Evolutionary conservation across 352 stramenopile species (phyloP), one percentile per base, ranked within the genome.

Genomic region (Globisporangium echinulatum): DNA sequence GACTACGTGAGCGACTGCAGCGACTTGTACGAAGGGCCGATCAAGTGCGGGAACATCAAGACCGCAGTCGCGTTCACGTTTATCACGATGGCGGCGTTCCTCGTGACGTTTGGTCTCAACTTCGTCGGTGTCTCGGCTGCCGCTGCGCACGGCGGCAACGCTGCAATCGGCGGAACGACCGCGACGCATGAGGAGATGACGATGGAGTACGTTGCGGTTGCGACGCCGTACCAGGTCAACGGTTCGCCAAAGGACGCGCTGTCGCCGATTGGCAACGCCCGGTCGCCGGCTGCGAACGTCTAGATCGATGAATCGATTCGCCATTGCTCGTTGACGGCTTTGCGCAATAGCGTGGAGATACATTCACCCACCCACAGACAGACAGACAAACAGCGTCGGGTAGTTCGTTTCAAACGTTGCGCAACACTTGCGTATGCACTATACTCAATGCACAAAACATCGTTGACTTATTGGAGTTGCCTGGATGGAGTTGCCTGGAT

Each of bases 11-110:
- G 38, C 11, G 19, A 88, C 56, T 90, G 25, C 25, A 33, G 81
- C 53, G 62, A 73, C 36, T 9, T 52, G 40, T 77, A 72, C 36
- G 44, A 38, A 10, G 61, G 1, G 7, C 5, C 43, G 54, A 56
- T 81, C 40, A 59, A 63, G 33, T 90, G 80, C 64, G 58, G 71
- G 65, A 86, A 80, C 69, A 63, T 90, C 49, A 71, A 51, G 15
- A 65, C 72, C 2, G 75, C 69, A 6, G 70, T 69, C 39, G 74
- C 69, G 14, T 87, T 88, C 62, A 68, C 69, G 51, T 87, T 90
- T 63, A 57, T 88, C 38, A 68, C 68, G 0, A 69, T 75, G 48
- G 68, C 49, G 8, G 46, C 74, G 54, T 63, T 79, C 50, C 40
- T 75, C 46, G 52, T 69, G 54, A 67, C 63, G 14, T 43, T 84